phyloP scores from a whole-genome alignment of 352 stramenopile genomes.

The Globisporangium solare region DNA sequence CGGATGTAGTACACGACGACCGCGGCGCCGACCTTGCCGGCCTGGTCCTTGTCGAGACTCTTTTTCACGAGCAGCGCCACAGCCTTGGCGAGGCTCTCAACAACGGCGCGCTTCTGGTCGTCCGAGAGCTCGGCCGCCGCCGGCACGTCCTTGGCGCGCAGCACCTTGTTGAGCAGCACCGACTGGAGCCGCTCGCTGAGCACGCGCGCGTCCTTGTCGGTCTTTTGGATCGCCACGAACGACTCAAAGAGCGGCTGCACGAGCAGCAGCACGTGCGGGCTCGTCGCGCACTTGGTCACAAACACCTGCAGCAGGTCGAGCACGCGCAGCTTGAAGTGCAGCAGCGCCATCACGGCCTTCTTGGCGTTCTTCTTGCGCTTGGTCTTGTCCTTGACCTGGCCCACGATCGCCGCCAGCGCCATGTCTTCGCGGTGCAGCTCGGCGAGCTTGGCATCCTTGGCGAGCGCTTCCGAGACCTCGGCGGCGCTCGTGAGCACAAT shows the following conservation, averaged over 20 bases:
- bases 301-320: slow-evolving; percentile 78
- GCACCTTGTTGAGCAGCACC: slow-evolving; percentile 65
- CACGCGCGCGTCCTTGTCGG: slow-evolving; percentile 61
- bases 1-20: slow-evolving; percentile 65
- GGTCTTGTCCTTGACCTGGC: slow-evolving; percentile 67
- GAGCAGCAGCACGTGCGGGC: slow-evolving; percentile 36
- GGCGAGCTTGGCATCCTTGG: slow-evolving; percentile 52
- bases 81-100: slow-evolving; percentile 30
- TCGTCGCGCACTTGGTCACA: slow-evolving; percentile 28
- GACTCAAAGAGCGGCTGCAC: slow-evolving; percentile 61
- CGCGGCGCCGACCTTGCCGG: slow-evolving; percentile 46
- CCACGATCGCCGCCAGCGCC: slow-evolving; percentile 73
- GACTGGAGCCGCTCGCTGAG: slow-evolving; percentile 68
- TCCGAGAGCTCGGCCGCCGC: slow-evolving; percentile 13
- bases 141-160: slow-evolving; percentile 50
- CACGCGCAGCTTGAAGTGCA: slow-evolving; percentile 86
- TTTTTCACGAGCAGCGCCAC: slow-evolving; percentile 43
- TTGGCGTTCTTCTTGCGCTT: slow-evolving; percentile 78
- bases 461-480: slow-evolving; percentile 68
- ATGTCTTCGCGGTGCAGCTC: slow-evolving; percentile 74
- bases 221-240: slow-evolving; percentile 45
- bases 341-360: slow-evolving; percentile 50
- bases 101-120: slow-evolving; percentile 2
- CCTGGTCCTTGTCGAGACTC: slow-evolving; percentile 59
- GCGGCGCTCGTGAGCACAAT: slow-evolving; percentile 46